Evolutionary conservation across 495 filamentous ascomycete species (phyloP).

Genomic region (Jackrogersella multiformis): DNA sequence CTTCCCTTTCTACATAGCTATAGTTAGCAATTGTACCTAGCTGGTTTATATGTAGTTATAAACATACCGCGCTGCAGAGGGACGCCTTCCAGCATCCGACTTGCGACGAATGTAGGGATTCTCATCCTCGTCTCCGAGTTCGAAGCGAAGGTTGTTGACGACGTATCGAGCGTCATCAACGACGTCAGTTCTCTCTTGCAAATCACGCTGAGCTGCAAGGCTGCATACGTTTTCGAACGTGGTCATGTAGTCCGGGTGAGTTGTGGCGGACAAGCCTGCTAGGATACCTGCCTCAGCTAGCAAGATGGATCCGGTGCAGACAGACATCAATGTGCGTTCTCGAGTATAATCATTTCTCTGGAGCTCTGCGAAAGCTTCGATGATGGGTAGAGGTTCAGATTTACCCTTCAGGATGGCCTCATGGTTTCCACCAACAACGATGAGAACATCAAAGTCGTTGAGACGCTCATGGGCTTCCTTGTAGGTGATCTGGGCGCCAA

Average conservation of each 20-base stretch:
- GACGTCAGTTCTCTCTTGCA: slow-evolving; percentile 73
- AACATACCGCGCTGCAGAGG: slow-evolving; percentile 68
- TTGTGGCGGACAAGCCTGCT: slow-evolving; percentile 75
- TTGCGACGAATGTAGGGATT: slow-evolving; percentile 78
- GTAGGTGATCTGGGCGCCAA: slow-evolving; percentile 74
- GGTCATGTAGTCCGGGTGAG: slow-evolving; percentile 69
- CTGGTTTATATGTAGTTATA: not conserved
- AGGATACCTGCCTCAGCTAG: slow-evolving; percentile 77
- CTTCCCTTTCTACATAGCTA: slow-evolving; percentile 66
- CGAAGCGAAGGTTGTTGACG: slow-evolving; percentile 81
- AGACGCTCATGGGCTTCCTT: slow-evolving; percentile 72
- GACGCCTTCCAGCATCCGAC: slow-evolving; percentile 65
- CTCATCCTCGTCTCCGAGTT: slow-evolving; percentile 76
- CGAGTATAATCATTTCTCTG: slow-evolving; percentile 72
- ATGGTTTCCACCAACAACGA: slow-evolving; percentile 71
- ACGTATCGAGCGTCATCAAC: slow-evolving; percentile 79
- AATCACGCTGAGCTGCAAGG: slow-evolving; percentile 65
- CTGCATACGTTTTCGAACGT: slow-evolving; percentile 75
- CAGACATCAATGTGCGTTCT: slow-evolving; percentile 76
- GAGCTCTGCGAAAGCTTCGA: slow-evolving; percentile 72
- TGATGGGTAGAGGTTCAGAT: slow-evolving; percentile 68
- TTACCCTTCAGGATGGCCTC: slow-evolving; percentile 65
- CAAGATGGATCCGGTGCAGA: slow-evolving; percentile 79
- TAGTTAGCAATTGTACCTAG: slow-evolving; percentile 22
- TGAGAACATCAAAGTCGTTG: slow-evolving; percentile 73